Percentiles rank a stretch among this genome's conserved stretches.
phyloP scores from a whole-genome alignment of 2,329 filamentous ascomycete genomes.

The Aureobasidium leucospermi region DNA sequence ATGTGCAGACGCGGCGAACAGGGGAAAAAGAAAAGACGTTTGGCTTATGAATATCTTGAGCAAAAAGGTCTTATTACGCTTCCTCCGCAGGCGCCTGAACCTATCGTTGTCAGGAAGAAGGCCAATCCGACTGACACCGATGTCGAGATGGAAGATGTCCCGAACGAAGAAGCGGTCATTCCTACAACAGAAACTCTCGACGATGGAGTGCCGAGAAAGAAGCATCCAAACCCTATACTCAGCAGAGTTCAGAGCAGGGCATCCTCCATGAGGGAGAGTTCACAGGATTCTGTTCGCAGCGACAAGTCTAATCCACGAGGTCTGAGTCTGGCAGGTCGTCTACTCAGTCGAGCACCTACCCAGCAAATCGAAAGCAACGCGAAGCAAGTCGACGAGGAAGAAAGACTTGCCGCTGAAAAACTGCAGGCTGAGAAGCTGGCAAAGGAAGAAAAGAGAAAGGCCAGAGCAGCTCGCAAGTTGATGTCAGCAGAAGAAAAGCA shows the following conservation, averaged over 20 bases:
- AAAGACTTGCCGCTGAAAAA: neutral
- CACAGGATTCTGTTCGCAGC: neutral
- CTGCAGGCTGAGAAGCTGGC: neutral
- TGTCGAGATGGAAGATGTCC: neutral
- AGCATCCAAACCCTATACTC: neutral
- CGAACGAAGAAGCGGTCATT: neutral
- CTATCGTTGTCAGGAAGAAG: neutral
- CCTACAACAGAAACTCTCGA: neutral
- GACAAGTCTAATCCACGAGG: neutral
- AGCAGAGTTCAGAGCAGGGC: neutral
- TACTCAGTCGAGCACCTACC: neutral
- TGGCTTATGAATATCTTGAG: slow-evolving; percentile 3
- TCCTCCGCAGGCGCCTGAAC: neutral
- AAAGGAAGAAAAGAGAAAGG: neutral
- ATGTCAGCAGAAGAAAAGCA: neutral
- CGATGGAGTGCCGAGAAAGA: neutral
- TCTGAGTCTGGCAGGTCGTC: neutral
- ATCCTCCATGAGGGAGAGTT: neutral
- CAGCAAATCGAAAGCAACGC: neutral
- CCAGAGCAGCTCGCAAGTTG: neutral
- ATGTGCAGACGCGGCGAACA: slow-evolving; percentile 15
- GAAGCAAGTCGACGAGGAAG: neutral
- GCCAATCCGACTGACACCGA: neutral
- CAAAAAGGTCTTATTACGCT: neutral
- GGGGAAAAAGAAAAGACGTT: slow-evolving; percentile 14